Evolutionary conservation across 345 rosid species (phyloP).

Genomic region (Syzygium aqueum): DNA sequence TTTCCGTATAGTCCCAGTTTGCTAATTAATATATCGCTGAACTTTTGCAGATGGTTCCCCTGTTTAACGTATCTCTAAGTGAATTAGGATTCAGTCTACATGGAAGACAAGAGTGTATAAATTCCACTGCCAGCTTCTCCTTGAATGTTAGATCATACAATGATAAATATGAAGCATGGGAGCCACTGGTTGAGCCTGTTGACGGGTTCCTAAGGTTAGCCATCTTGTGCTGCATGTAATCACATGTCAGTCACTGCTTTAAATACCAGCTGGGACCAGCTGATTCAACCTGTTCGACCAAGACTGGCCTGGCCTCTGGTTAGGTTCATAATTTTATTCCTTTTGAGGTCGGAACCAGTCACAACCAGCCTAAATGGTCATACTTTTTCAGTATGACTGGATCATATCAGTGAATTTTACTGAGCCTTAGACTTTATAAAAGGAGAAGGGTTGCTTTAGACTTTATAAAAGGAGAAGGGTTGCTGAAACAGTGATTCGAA

Average conservation of each 20-base stretch:
- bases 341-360: neutral
- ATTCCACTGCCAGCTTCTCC: slow-evolving; percentile 69
- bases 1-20: neutral
- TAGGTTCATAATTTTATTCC: neutral
- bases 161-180: slow-evolving; percentile 93
- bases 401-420: neutral
- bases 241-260: neutral
- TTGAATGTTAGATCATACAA: slow-evolving; percentile 84
- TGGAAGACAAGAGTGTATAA: slow-evolving; percentile 57
- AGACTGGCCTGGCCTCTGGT: neutral
- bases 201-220: slow-evolving; percentile 73
- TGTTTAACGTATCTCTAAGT: slow-evolving; percentile 69
- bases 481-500: neutral
- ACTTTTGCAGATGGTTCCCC: slow-evolving; percentile 83
- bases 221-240: neutral
- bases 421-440: too few relatives aligned
- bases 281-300: neutral
- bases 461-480: neutral
- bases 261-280: neutral
- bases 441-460: neutral
- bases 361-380: neutral
- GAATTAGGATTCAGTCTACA: slow-evolving; percentile 65
- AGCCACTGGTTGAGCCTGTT: slow-evolving; percentile 87
- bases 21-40: neutral
- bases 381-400: neutral